Base-by-base conservation (phyloP, 1,284 basidiomycete species). In the Ustilago xerochloae region DNA sequence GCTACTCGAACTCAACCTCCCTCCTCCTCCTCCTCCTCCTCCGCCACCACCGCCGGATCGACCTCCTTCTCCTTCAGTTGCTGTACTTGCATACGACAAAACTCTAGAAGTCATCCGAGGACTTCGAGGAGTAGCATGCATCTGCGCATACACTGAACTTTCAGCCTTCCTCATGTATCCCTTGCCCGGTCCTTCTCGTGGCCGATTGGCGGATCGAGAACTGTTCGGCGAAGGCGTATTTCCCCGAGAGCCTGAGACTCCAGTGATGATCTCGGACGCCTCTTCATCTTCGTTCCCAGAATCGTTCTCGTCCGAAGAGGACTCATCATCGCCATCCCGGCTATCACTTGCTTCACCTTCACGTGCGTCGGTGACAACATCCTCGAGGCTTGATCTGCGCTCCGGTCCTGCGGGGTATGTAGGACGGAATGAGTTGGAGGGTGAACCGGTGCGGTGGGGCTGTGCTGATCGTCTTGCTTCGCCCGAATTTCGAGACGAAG, bases 281-380 rank as follows among this genome's bases (percentile, higher is more conserved):
- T 63, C 56, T 16, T 39, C 24, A 32, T 67, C 56, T 18, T 63
- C 58, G 26, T 67, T 30, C 20, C 67, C 63, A 4, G 65, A 68
- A 5, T 45, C 51, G 2, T 73, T 75, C n/a, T 68, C 74, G 24
- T 49, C 70, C 1, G 65, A 66, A 12, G 73, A 77, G 2, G 71
- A 75, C 59, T 80, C 78, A 46, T 80, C 77, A 29, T 80, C 78
- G 24, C 78, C 78, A 60, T 80, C 78, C 18, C 73, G 59, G 39
- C 72, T 76, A 30, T 79, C 75, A 36, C 63, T 66, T 20, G 70
- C 70, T 45, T 67, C 70, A 16, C 54, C 70, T 6, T 66, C 63
- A 28, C 47, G 51, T 10, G 48, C 39, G 4, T 63, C 55, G 12
- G 49, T 20, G 4, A 32, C 53, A 8, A 28, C 56, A 22, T 59